A percentile compares a stretch with the other conserved stretches of the same genome.
These are phyloP conservation scores for Geosmithia morbida DNA, from an alignment of 2,329 filamentous ascomycete species.

Conservation along the genomic window DNA sequence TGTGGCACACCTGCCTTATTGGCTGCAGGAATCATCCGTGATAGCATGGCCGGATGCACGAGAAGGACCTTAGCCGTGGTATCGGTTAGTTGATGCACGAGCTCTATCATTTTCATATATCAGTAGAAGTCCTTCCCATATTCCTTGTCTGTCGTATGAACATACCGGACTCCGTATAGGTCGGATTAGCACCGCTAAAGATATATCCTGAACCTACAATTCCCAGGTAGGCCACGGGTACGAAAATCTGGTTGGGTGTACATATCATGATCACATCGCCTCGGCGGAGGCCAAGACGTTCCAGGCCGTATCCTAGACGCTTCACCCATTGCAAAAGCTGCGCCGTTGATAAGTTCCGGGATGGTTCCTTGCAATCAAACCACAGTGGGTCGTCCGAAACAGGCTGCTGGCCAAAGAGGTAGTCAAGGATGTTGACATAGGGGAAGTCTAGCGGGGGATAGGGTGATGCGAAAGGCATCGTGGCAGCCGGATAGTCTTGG, in stretches of 20 bases:
- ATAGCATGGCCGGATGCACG: conserved; percentile 29
- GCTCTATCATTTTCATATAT: conserved; percentile 19
- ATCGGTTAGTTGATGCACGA: conserved; percentile 34
- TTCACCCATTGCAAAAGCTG: conserved; percentile 35
- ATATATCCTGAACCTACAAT: conserved; percentile 35
- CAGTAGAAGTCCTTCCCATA: neutral
- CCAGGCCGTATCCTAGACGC: conserved; percentile 32
- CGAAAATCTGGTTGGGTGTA: conserved; percentile 38
- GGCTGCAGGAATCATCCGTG: conserved; percentile 26
- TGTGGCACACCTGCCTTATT: conserved; percentile 22
- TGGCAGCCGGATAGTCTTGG: neutral
- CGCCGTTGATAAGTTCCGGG: conserved; percentile 26
- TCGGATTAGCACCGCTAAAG: conserved; percentile 40
- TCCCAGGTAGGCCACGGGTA: conserved; percentile 38
- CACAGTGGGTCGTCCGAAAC: conserved; percentile 32
- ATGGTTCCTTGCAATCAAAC: conserved; percentile 32
- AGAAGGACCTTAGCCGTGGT: conserved; percentile 33
- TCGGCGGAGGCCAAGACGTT: conserved; percentile 25
- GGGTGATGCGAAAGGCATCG: conserved; percentile 26
- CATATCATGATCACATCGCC: conserved; percentile 39
- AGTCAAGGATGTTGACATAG: conserved; percentile 25
- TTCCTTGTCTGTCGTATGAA: neutral
- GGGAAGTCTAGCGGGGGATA: conserved; percentile 27
- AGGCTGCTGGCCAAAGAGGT: conserved; percentile 16
- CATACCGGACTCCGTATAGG: conserved; percentile 31